phyloP scores from a whole-genome alignment of 1,284 basidiomycete species.

The Trichosporon asahii region DNA sequence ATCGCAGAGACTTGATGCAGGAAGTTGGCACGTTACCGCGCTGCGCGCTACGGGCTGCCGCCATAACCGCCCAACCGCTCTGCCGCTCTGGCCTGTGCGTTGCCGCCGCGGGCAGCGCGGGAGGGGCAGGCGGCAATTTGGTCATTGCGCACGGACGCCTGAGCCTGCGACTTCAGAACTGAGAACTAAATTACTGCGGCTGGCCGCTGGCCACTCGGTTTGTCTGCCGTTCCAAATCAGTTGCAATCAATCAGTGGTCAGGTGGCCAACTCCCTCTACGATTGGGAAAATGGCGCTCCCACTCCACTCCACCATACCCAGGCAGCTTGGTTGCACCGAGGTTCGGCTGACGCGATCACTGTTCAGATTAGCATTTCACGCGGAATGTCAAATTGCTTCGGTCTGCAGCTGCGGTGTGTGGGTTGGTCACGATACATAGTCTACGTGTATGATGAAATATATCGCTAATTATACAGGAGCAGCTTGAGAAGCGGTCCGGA shows the following conservation, averaged over 20 bases:
- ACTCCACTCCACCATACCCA: neutral
- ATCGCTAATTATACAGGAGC: conserved; percentile 9
- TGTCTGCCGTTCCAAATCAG: neutral
- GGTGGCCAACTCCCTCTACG: too few species aligned
- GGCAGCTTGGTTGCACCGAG: too few species aligned
- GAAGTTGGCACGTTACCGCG: neutral
- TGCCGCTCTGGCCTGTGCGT: neutral
- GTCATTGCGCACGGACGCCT: neutral
- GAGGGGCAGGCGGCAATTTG: neutral
- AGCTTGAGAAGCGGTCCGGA: neutral
- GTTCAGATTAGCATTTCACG: neutral
- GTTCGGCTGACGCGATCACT: neutral
- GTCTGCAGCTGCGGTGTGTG: neutral
- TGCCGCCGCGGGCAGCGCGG: neutral
- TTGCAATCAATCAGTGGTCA: too few species aligned
- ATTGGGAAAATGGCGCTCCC: neutral
- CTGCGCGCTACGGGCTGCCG: neutral
- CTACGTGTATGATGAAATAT: conserved; percentile 8
- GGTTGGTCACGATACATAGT: conserved; percentile 7
- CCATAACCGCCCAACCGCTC: too few species aligned
- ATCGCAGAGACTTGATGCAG: neutral
- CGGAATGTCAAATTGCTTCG: neutral
- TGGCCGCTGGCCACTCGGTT: neutral
- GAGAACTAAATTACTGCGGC: neutral
- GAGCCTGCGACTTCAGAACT: neutral